Conservation (phyloP, 495 filamentous ascomycete genomes). For the Amniculicola lignicola region DNA sequence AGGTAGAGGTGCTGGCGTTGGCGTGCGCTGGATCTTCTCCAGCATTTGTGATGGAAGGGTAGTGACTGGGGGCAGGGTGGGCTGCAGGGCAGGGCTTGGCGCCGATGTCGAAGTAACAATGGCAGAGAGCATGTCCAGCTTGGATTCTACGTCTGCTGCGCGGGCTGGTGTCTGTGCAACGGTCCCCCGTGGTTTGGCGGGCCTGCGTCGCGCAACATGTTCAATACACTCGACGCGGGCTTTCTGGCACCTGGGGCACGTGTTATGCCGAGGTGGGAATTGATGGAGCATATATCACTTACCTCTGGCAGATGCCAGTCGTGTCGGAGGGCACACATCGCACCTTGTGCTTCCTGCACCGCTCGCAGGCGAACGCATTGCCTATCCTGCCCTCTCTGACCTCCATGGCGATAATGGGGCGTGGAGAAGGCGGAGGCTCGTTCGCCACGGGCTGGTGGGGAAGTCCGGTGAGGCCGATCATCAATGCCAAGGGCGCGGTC, state of each 20-base stretch:
- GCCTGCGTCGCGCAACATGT: constrained; percentile 26
- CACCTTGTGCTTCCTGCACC: constrained; percentile 28
- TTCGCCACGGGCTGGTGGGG: constrained; percentile 20
- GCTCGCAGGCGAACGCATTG: constrained; percentile 31
- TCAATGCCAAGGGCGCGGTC: constrained; percentile 13
- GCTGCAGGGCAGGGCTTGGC: constrained; percentile 10
- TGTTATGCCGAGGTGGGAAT: constrained; percentile 18
- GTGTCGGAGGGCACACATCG: constrained; percentile 26
- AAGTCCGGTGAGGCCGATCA: constrained; percentile 30
- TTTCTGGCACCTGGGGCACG: constrained; percentile 29
- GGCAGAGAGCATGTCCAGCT: constrained; percentile 21
- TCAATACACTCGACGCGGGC: constrained; percentile 28
- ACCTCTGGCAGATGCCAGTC: constrained; percentile 25
- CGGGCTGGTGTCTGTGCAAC: constrained; percentile 15
- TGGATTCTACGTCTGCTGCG: constrained; percentile 13
- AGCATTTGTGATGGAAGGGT: constrained; percentile 8
- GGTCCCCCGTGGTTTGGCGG: constrained; percentile 18
- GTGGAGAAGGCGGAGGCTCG: not conserved
- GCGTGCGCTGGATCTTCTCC: constrained; percentile 7
- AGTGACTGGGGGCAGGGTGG: constrained; percentile 4
- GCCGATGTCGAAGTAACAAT: constrained; percentile 20
- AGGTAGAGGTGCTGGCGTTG: constrained; percentile 12
- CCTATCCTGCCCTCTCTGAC: constrained; percentile 26
- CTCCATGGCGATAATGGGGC: constrained; percentile 21
- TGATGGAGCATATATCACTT: not conserved